phyloP scores from a whole-genome alignment of 2,329 filamentous ascomycete species.

The Ceratocystis smalleyi region DNA sequence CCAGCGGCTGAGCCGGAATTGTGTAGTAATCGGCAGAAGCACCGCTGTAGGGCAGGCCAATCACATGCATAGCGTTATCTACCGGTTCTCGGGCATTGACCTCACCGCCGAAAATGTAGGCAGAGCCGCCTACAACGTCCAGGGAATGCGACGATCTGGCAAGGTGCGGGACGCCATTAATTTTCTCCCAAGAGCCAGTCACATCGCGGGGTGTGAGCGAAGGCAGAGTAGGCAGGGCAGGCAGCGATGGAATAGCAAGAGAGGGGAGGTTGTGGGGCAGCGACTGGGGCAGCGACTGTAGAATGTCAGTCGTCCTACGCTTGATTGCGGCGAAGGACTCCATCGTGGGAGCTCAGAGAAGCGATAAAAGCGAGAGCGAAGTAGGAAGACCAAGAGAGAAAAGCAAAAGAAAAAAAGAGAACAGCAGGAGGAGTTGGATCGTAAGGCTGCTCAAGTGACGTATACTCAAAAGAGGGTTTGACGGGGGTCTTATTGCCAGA shows the following conservation, averaged over 20 bases:
- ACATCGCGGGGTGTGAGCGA: conserved; percentile 24
- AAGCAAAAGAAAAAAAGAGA: background rate
- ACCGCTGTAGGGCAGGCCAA: conserved; percentile 44
- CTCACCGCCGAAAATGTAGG: conserved; percentile 67
- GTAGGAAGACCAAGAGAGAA: background rate
- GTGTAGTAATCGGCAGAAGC: conserved; percentile 44
- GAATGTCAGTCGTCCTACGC: conserved; percentile 39
- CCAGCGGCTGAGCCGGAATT: conserved; percentile 33
- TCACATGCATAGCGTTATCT: conserved; percentile 55
- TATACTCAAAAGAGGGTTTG: background rate
- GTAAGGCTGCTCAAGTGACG: background rate
- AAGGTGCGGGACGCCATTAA: conserved; percentile 36
- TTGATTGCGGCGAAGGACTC: conserved; percentile 38
- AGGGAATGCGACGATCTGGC: conserved; percentile 61
- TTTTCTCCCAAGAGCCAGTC: conserved; percentile 46
- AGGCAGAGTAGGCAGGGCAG: conserved; percentile 20
- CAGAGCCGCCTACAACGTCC: conserved; percentile 39
- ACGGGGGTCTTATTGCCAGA: background rate
- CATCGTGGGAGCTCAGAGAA: conserved; percentile 24
- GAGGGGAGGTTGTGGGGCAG: conserved; percentile 34
- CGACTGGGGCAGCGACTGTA: conserved; percentile 33
- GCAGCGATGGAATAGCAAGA: conserved; percentile 24
- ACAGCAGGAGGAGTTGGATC: background rate
- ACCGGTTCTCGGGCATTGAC: conserved; percentile 47
- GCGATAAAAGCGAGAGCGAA: background rate